Evolutionary conservation across 495 filamentous ascomycete genomes (phyloP), one percentile per base, ranked within the genome.

Genomic region (Aspergillus diversus): DNA sequence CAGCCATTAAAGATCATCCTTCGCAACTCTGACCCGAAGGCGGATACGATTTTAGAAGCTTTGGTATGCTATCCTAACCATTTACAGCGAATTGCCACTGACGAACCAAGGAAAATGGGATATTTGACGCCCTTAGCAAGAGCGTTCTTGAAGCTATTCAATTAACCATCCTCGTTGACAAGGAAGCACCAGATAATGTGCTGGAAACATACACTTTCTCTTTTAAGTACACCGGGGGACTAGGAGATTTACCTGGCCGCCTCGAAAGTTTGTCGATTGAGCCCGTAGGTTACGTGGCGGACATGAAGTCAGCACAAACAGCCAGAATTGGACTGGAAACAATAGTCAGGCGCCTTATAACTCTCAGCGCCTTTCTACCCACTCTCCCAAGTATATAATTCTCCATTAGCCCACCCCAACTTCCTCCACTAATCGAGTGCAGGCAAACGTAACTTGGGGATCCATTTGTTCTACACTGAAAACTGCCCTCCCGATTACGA

Each of bases 171-270:
- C 71, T 75, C 55, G 72, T 74, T 12, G 73, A 83, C 55, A 74
- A 71, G 32, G 58, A 69, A 5, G 57, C 68, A 0, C 75, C 75
- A 5, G 64, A 69, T 7, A 68, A 80, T 53, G 75, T 83, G 12
- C 33, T 84, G 27, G 83, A 85, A 61, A 69, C 71, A 4, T 85
- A 85, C 61, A 82, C 78, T 0, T 84, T 84, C 65, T 79, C 75
- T 7, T 81, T 85, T 65, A 77, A 73, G 17, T 85, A 83, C 61
- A 60, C 57, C 15, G 50, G 63, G n/a, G 59, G 57, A 4, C 7
- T 61, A 5, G 59, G 66, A 3, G 57, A 69, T 35, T 47, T 66
- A 5, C 55, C 64, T n/a, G 66, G 54, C 31, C 63, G 67, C 32
- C 58, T 81, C 21, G 63, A 73, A 33, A 77, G 74, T 42, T 17